A percentile compares a stretch with the other conserved stretches of the same genome.
Conservation (phyloP, 73 alveolate species). For the Breviolum minutum region DNA sequence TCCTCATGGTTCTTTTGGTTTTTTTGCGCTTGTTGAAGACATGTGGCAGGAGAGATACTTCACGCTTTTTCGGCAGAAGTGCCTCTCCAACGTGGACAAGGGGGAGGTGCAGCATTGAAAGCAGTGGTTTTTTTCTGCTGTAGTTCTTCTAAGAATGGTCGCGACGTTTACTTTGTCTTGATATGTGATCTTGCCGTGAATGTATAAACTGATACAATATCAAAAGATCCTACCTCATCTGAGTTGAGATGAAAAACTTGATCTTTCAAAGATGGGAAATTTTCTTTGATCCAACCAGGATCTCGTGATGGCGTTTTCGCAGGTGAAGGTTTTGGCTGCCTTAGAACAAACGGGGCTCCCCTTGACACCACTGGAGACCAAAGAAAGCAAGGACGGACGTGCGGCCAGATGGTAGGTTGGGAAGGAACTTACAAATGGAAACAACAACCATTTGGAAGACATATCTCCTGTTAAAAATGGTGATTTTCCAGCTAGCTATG, state of each 20-base stretch:
- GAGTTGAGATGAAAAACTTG: not conserved
- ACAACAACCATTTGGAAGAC: not conserved
- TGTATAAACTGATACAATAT: not conserved
- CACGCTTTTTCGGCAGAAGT: conserved; percentile 40
- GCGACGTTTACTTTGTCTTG: too few species aligned
- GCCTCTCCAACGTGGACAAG: conserved; percentile 55
- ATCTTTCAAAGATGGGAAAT: too few species aligned
- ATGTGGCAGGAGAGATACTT: conserved; percentile 43
- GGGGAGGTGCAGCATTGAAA: not conserved
- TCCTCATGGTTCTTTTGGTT: too few species aligned
- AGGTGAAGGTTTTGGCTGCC: conserved; percentile 40
- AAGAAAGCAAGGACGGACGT: not conserved
- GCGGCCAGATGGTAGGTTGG: not conserved
- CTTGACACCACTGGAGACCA: not conserved
- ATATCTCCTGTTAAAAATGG: not conserved
- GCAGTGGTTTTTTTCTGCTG: not conserved
- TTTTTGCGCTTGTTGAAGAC: too few species aligned
- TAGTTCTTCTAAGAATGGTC: too few species aligned
- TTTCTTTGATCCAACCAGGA: too few species aligned
- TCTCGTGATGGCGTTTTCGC: too few species aligned
- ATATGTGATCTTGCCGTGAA: not conserved
- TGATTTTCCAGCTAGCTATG: too few species aligned
- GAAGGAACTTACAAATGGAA: too few species aligned
- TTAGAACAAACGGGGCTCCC: conserved; percentile 16
- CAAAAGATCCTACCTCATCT: not conserved